These are phyloP conservation scores for Candolleomyces aberdarensis DNA, from an alignment of 768 basidiomycete species.

Conservation along the genomic window DNA sequence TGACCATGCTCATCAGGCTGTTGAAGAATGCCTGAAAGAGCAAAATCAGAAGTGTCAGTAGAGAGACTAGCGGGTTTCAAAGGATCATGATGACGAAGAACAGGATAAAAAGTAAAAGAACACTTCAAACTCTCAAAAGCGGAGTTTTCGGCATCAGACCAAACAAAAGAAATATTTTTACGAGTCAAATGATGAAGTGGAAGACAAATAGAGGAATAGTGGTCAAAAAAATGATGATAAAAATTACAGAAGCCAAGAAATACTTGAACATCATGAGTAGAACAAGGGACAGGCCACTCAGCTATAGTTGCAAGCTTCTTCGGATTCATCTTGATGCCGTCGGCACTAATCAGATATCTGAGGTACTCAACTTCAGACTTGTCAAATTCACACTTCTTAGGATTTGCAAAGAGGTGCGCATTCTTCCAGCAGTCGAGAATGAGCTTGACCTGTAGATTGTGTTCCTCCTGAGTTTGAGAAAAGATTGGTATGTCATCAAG, in stretches of 20 bases:
- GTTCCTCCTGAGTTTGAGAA: constrained; percentile 16
- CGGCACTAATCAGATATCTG: neutral
- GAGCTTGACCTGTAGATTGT: neutral
- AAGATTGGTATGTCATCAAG: constrained; percentile 41
- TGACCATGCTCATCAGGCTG: neutral
- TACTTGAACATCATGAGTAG: constrained; percentile 27
- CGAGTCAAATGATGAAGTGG: neutral
- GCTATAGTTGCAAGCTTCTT: constrained; percentile 1
- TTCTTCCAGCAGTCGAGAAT: constrained; percentile 22
- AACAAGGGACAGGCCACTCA: constrained; percentile 2
- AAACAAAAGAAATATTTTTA: constrained; percentile 16
- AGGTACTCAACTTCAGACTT: constrained; percentile 5
- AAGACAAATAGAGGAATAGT: neutral
- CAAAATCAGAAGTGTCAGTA: constrained; percentile 28
- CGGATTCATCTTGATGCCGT: constrained; percentile 5
- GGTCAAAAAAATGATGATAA: constrained; percentile 1
- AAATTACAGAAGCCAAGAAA: constrained; percentile 13
- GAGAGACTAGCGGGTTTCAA: constrained; percentile 22
- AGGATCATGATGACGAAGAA: constrained; percentile 18
- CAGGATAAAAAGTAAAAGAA: constrained; percentile 18
- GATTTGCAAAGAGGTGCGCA: constrained; percentile 31
- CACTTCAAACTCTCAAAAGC: constrained; percentile 2
- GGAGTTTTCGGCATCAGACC: constrained; percentile 15
- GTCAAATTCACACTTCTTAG: constrained; percentile 36
- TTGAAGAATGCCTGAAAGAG: constrained; percentile 28